Evolutionary conservation across 2,329 filamentous ascomycete genomes (phyloP).

Genomic region (Aurifilum marmelostoma): DNA sequence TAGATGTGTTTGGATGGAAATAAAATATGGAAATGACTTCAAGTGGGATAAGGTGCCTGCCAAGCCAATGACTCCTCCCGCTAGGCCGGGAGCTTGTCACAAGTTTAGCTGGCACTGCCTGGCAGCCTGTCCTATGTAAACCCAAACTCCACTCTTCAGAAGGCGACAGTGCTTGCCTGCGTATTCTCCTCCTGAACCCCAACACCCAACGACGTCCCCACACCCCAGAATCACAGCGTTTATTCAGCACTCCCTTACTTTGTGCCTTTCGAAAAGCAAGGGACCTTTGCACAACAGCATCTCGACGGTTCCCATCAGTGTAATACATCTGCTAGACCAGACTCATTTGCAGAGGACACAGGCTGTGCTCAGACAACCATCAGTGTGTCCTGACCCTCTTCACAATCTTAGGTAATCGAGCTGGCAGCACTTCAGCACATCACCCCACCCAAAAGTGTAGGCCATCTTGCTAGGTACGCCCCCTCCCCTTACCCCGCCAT

Average conservation of each 20-base stretch:
- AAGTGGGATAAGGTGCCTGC: background rate
- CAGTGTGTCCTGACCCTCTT: background rate
- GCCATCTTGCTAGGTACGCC: background rate
- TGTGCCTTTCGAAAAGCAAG: background rate
- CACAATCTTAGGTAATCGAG: background rate
- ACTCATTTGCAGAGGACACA: background rate
- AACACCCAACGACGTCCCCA: background rate
- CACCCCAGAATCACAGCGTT: background rate
- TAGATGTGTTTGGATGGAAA: background rate
- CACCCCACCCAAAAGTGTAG: conserved; percentile 7
- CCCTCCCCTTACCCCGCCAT: conserved; percentile 10
- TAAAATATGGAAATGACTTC: background rate
- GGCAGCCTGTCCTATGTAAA: background rate
- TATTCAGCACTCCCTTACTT: background rate
- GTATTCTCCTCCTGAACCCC: background rate
- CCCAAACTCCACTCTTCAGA: background rate
- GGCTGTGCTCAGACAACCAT: background rate
- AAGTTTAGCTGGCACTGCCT: background rate
- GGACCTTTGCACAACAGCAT: background rate
- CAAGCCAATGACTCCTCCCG: background rate
- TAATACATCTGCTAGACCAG: background rate
- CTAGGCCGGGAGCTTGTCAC: background rate
- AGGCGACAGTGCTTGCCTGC: background rate
- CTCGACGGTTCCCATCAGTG: background rate
- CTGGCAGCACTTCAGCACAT: background rate